Evolutionary conservation across 1,284 basidiomycete species (phyloP).

Genomic region (Takashimella koratensis): DNA sequence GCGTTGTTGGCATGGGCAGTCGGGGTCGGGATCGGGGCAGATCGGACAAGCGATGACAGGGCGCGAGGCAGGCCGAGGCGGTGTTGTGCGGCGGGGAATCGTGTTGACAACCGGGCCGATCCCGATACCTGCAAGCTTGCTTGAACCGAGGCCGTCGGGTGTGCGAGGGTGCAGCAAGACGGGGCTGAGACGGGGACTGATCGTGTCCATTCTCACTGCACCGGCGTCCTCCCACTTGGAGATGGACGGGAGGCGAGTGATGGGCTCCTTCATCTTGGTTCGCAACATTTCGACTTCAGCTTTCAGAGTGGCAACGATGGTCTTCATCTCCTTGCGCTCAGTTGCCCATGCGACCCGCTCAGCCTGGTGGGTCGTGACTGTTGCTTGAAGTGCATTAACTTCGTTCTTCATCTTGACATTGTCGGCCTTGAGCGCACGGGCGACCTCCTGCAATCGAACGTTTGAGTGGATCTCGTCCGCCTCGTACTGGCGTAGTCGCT

Average conservation of each 20-base stretch:
- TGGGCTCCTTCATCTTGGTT: not conserved
- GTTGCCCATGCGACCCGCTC: constrained; percentile 45
- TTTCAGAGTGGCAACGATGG: not conserved
- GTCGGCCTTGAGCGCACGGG: constrained; percentile 81
- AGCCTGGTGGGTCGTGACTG: constrained; percentile 62
- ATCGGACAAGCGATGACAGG: constrained; percentile 37
- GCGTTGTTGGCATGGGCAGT: constrained; percentile 44
- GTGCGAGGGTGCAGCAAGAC: not conserved
- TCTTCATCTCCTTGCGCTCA: constrained; percentile 1
- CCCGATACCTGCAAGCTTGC: not conserved
- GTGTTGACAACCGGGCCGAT: not conserved
- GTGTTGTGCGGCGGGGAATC: not conserved
- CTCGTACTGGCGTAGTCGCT: constrained; percentile 78
- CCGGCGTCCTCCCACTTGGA: not conserved
- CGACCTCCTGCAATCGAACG: constrained; percentile 76
- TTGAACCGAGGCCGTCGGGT: not conserved
- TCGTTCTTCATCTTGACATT: constrained; percentile 55
- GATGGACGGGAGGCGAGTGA: not conserved
- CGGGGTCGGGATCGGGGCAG: constrained; percentile 46
- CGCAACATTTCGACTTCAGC: not conserved
- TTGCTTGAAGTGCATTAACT: constrained; percentile 58
- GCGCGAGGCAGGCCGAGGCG: not conserved
- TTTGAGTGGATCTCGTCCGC: constrained; percentile 86
- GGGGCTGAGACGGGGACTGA: not conserved
- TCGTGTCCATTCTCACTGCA: not conserved